Conservation (phyloP, 257 asterid species). For the Solanum chilense region DNA sequence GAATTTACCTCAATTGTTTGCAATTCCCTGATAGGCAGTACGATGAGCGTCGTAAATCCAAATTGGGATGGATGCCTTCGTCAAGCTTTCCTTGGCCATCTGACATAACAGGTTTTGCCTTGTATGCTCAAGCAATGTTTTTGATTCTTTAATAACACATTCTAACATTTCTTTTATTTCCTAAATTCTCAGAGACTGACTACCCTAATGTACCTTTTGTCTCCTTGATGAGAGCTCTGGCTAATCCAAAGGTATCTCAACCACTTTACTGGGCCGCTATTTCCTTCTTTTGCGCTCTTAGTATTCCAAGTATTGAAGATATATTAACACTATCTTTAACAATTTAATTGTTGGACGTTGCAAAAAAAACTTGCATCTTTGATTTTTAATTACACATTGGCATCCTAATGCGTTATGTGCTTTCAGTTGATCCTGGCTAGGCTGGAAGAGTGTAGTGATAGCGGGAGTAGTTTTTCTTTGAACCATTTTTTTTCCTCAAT, state of each 20-base stretch:
- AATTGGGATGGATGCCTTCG: slow-evolving; percentile 54
- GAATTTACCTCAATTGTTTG: background rate
- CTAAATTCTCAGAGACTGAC: slow-evolving; percentile 36
- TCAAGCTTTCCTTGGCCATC: slow-evolving; percentile 63
- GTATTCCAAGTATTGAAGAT: background rate
- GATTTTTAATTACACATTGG: background rate
- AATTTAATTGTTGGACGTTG: background rate
- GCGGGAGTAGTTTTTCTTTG: background rate
- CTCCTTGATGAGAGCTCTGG: slow-evolving; percentile 68
- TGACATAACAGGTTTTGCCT: slow-evolving; percentile 49
- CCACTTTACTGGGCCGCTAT: background rate
- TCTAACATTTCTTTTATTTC: background rate
- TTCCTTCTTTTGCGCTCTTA: background rate
- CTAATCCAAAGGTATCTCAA: slow-evolving; percentile 54
- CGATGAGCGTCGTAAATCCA: slow-evolving; percentile 33
- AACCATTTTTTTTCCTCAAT: background rate
- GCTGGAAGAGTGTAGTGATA: background rate
- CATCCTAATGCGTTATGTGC: background rate
- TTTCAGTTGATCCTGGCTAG: background rate
- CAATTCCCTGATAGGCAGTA: slow-evolving; percentile 28
- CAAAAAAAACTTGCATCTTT: background rate
- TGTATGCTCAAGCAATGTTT: slow-evolving; percentile 3
- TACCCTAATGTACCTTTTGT: slow-evolving; percentile 41
- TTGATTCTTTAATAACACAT: background rate
- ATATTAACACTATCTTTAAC: background rate